A percentile compares a stretch with the other conserved stretches of the same genome.
These are phyloP conservation scores for Xylariaceae sp. DNA, from an alignment of 2,329 filamentous ascomycete species.

Conservation along the genomic window DNA sequence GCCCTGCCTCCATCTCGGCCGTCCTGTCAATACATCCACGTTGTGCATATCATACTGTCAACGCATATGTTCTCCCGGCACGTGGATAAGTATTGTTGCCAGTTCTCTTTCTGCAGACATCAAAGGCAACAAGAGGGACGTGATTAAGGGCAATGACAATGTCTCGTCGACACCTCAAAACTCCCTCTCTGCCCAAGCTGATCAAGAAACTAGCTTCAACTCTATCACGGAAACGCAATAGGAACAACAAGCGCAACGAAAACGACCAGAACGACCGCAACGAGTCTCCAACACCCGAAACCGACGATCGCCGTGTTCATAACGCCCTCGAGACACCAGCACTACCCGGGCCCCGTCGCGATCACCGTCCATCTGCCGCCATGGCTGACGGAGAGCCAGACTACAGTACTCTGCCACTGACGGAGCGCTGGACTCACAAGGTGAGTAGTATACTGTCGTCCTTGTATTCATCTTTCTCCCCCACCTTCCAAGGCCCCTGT, in stretches of 20 bases:
- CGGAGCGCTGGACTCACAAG: conserved; percentile 82
- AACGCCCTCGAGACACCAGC: background rate
- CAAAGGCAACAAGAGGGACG: background rate
- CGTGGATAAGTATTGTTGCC: background rate
- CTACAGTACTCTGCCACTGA: conserved; percentile 71
- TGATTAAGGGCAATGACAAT: conserved; percentile 8
- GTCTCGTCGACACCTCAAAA: conserved; percentile 16
- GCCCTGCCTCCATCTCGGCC: no score
- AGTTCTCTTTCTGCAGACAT: background rate
- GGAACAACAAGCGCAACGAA: conserved; percentile 10
- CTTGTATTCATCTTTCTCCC: background rate
- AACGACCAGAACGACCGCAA: background rate
- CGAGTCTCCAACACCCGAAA: background rate
- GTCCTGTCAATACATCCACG: no score
- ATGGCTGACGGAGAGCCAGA: conserved; percentile 86
- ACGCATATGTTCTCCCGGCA: background rate
- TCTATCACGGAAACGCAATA: conserved; percentile 20
- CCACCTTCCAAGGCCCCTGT: no score
- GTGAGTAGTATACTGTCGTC: conserved; percentile 37
- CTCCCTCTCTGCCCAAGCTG: conserved; percentile 24
- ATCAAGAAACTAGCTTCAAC: conserved; percentile 26
- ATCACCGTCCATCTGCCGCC: conserved; percentile 24
- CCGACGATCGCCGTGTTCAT: background rate
- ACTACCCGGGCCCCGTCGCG: no score
- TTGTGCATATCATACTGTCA: background rate